Base-by-base conservation (phyloP, 345 rosid species). In the Eucalyptus erythrocorys region DNA sequence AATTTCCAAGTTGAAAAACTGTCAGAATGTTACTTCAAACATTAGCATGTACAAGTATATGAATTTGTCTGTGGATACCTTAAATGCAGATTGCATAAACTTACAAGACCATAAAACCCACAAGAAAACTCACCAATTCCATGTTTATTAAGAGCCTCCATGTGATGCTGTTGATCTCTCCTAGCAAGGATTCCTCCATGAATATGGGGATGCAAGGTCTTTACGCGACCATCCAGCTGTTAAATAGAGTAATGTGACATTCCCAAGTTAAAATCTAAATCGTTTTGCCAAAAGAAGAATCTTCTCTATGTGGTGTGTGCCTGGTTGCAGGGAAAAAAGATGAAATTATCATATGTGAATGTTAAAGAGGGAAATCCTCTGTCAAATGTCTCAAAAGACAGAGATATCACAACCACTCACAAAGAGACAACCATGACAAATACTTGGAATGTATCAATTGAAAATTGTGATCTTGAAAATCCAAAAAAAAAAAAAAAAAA, bases 131-230 rank as follows among this genome's bases (percentile, higher is more conserved):
- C 88, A 96, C 99, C 98, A 81, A 98, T 98, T 88, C 96, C 98
- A 92, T 97, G 98, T 59, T 94, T 91, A 42, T 89, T 90, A 86
- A 98, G 98, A 89, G 97, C 98, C 91, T 96, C 98, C 97, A 96
- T 95, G 90, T 98, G 99, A 94, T 95, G 96, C 64, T 94, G 92
- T 92, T 93, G 93, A 88, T 97, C 98, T 90, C 99, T 94, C 91
- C 96, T 94, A 88, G 99, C 99, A 55, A 98, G 98, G 93, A 98
- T 98, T 86, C 98, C 99, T 48, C 98, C 99, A 43, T 98, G 99
- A 86, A 98, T 91, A 88, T 91, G 94, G 68, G 99, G 99, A 92
- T 98, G 99, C 89, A 98, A 93, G 49, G 99, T 98, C 92, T 98
- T 98, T 86, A 97, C 97, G 87, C 99, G 98, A 61, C 99, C 99